Base-by-base conservation (phyloP, 1,284 basidiomycete species). In the Ganoderma multipileum region DNA sequence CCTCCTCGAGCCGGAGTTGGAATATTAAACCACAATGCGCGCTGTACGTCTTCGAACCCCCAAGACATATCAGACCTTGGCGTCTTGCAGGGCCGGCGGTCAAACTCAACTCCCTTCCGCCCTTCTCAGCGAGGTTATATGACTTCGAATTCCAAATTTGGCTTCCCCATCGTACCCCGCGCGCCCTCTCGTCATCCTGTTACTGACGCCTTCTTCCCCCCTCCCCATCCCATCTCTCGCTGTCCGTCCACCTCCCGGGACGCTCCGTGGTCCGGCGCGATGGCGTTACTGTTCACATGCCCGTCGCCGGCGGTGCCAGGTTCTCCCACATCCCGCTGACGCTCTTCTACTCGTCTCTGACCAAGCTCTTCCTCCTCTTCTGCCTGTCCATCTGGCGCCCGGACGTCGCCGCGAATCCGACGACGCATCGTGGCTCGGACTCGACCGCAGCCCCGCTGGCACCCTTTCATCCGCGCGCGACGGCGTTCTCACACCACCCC, bases 341-440 rank as follows among this genome's bases (percentile, higher is more conserved):
- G 3, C 83, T 97, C 4, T 85, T 97, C 70, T 96, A 96, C 77
- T 95, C 95, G 0, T 95, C 95, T 1, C 82, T 97, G 42, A 92
- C 93, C 1, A 97, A 97, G 73, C 86, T 95, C 11, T 92, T 96
- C 77, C 86, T 97, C 4, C 88, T 96, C 28, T 89, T 95, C 71
- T 83, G 95, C 20, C 86, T 97, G 20, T 89, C 93, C 0, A 90
- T 97, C 70, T 97, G 95, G 95, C 86, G 86, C 36, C 88, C 91
- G 8, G 84, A 85, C 3, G 75, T 76, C 11, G 23, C 61, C 28
- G 55, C 59, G 64, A 44, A 7, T 20, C 8, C 33, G 33, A 16
- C 60, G 33, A 16, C 60, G 33, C 36, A 33, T n/a, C 50, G 47
- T 41, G 60, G 38, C n/a, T n/a, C n/a, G n/a, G n/a, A n/a, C n/a